Conservation (phyloP, 2,329 filamentous ascomycete genomes). For the Drechslerella coelobrocha region DNA sequence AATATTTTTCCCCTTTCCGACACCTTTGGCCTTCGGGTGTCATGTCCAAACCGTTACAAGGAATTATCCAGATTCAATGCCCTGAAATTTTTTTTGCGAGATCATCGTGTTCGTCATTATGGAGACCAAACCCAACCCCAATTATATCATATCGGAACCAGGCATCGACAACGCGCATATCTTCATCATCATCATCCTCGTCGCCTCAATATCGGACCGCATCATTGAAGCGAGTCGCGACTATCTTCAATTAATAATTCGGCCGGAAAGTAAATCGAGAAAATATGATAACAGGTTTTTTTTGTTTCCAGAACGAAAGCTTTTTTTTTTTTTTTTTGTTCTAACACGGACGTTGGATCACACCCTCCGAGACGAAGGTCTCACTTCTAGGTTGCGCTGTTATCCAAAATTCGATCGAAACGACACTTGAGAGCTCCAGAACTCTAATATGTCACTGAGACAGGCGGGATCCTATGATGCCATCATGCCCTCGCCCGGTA, state of each 20-base stretch:
- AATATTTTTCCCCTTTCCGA: background rate
- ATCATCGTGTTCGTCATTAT: slow-evolving; percentile 35
- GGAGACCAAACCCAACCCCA: slow-evolving; percentile 7
- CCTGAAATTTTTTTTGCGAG: slow-evolving; percentile 10
- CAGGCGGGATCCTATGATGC: slow-evolving; percentile 45
- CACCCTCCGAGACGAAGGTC: slow-evolving; percentile 44
- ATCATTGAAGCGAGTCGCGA: no score
- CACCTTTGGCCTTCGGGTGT: slow-evolving; percentile 3
- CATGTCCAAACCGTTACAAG: slow-evolving; percentile 11
- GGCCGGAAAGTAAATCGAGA: slow-evolving; percentile 7
- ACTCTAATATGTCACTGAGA: slow-evolving; percentile 45
- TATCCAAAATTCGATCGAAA: slow-evolving; percentile 21
- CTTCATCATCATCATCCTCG: slow-evolving; percentile 10
- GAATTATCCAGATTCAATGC: slow-evolving; percentile 10
- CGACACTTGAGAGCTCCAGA: slow-evolving; percentile 36
- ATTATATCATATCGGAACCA: slow-evolving; percentile 20
- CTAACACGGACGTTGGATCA: no score
- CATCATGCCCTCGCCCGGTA: slow-evolving; percentile 27
- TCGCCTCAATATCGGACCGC: slow-evolving; percentile 12
- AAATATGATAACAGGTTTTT: slow-evolving; percentile 4
- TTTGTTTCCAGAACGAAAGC: background rate
- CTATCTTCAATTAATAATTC: no score
- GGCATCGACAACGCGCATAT: background rate
- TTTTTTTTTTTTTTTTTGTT: background rate
- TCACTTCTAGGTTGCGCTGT: slow-evolving; percentile 23